Conservation (phyloP, 768 basidiomycete genomes). For the Amanita thiersii region DNA sequence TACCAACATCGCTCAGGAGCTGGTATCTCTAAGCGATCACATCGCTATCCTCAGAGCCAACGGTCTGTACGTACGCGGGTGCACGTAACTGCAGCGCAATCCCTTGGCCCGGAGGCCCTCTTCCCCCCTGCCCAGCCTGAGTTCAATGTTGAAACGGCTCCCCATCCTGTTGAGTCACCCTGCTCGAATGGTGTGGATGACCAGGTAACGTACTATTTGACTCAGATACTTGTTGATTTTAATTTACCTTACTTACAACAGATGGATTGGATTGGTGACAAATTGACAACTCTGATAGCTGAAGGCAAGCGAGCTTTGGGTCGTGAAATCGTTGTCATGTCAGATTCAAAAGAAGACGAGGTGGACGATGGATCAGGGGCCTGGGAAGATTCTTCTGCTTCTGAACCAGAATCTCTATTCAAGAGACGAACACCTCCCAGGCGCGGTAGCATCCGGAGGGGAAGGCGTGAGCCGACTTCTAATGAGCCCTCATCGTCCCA, state of each 20-base stretch:
- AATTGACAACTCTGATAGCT: constrained; percentile 60
- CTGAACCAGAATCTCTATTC: background rate
- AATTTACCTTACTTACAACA: constrained; percentile 18
- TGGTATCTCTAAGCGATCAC: constrained; percentile 1
- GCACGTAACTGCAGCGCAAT: constrained; percentile 7
- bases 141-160: constrained; percentile 21
- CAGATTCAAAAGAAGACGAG: constrained; percentile 65
- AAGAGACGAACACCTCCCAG: background rate
- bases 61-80: constrained; percentile 11
- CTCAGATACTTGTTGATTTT: background rate
- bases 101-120: constrained; percentile 12
- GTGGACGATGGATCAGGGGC: constrained; percentile 67
- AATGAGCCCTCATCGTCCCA: background rate
- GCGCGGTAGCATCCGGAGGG: background rate
- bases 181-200: constrained; percentile 31
- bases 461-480: background rate
- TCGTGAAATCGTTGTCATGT: constrained; percentile 73
- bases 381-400: constrained; percentile 49
- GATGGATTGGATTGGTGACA: constrained; percentile 82
- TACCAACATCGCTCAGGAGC: constrained; percentile 1
- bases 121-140: constrained; percentile 29
- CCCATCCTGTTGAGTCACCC: constrained; percentile 12
- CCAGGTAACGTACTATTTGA: constrained; percentile 25
- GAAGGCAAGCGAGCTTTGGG: constrained; percentile 74
- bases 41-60: constrained; percentile 2